These are phyloP conservation scores for Dioscorea alata DNA, from an alignment of 106 monocot genomes.

Conservation along the genomic window DNA sequence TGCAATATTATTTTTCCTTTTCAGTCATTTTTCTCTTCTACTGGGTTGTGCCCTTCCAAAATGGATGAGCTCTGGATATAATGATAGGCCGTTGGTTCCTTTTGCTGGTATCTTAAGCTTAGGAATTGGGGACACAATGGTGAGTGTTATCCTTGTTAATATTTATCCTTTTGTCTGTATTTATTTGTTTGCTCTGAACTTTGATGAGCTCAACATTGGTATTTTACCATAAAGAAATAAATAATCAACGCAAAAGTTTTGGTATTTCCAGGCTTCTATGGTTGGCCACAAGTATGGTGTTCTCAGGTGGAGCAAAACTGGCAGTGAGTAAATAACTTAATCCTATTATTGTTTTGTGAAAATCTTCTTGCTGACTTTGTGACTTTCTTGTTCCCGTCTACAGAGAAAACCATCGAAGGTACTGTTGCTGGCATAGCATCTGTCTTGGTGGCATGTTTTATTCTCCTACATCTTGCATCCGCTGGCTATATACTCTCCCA, in stretches of 20 bases:
- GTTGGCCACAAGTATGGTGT: constrained; percentile 97
- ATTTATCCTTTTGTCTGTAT: background rate
- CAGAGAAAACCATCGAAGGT: constrained; percentile 95
- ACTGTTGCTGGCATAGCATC: constrained; percentile 98
- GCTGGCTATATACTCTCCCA: constrained; percentile 77
- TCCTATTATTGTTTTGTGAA: background rate
- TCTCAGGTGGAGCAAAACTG: constrained; percentile 94
- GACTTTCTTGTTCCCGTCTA: background rate
- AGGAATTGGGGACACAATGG: constrained; percentile 99
- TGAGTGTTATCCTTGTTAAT: constrained; percentile 16
- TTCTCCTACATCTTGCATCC: constrained; percentile 73
- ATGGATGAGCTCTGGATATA: constrained; percentile 83
- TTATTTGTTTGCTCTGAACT: too few species aligned
- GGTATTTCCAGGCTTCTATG: constrained; percentile 72
- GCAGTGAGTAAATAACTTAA: constrained; percentile 49
- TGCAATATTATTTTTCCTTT: constrained; percentile 6
- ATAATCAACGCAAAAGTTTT: too few species aligned
- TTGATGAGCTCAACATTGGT: too few species aligned
- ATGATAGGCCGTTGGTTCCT: constrained; percentile 85
- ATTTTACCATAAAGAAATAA: too few species aligned
- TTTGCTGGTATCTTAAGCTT: constrained; percentile 99
- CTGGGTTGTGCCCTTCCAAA: constrained; percentile 97
- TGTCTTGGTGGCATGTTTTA: constrained; percentile 66
- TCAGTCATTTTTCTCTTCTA: constrained; percentile 95
- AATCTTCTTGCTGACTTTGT: background rate